Evolutionary conservation across 805 yeast species (phyloP), one percentile per base, ranked within the genome.

Genomic region (Hanseniaspora pseudoguilliermondii): DNA sequence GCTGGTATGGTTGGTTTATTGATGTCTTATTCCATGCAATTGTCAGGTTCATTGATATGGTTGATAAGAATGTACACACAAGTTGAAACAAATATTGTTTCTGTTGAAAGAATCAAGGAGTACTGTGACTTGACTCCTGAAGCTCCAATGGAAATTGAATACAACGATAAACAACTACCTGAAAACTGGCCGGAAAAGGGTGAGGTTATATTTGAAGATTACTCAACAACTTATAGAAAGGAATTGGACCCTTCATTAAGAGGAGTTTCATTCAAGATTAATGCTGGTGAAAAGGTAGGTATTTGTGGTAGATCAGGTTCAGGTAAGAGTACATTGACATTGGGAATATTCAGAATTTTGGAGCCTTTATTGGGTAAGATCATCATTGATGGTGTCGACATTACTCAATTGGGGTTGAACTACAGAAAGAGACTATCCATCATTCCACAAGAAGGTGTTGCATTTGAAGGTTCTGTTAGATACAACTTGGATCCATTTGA

Each of bases 301-400:
- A 80, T 83, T 61, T 88, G 83, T 49, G 89, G 89, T 16, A 74
- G 89, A 67, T 83, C 90, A 0, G 89, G 90, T 47, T 86, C 90
- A 3, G 90, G 90, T 52, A 82, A 82, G 60, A 77, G 83, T 0
- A 75, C 86, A 0, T 69, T 82, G 49, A 76, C 84, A 1, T 66
- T 82, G 55, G 83, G 86, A 1, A 64, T 82, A 9, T 82, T 80
- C 66, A 70, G 88, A 63, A 69, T 82, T 29, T 72, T 82, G 52
- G 86, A 82, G 63, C 78, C 85, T 6, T 69, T 73, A 23, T 65
- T 58, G 3, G 87, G 87, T 0, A 65, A 71, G 35, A 77, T 82
- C 57, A 69, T 69, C 34, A 78, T 82, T 59, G 86, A 82, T 69
- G 78, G 73, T 13, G 58, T 80, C 10, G 74, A 80, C 62, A 80